These are phyloP conservation scores for Daldinia concentrica DNA, from an alignment of 495 filamentous ascomycete species.

Conservation along the genomic window DNA sequence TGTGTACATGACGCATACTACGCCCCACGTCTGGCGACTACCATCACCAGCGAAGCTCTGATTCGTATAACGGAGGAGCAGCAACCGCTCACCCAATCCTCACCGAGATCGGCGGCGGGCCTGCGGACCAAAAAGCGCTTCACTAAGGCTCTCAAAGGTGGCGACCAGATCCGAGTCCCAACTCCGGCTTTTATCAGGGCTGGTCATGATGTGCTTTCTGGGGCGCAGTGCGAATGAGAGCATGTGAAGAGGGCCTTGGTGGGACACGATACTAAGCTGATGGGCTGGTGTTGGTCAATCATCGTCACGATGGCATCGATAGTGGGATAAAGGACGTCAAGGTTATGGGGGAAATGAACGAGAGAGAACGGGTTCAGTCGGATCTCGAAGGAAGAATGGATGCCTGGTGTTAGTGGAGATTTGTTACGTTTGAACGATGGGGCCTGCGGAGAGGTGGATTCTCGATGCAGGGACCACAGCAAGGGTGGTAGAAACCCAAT, in stretches of 20 bases:
- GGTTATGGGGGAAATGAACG: neutral
- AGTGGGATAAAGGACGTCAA: slow-evolving; percentile 1
- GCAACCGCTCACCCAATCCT: neutral
- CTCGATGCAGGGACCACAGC: slow-evolving; percentile 6
- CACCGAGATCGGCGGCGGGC: slow-evolving; percentile 2
- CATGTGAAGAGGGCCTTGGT: slow-evolving; percentile 56
- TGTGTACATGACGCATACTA: slow-evolving; percentile 76
- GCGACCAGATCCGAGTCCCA: slow-evolving; percentile 68
- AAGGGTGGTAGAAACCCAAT: neutral
- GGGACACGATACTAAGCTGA: slow-evolving; percentile 60
- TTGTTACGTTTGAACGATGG: slow-evolving; percentile 6
- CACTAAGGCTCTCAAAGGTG: slow-evolving; percentile 69
- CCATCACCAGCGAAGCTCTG: neutral
- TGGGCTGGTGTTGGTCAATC: neutral
- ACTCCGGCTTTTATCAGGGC: slow-evolving; percentile 20
- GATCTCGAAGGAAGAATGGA: slow-evolving; percentile 2
- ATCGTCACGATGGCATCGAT: neutral
- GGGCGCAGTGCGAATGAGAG: slow-evolving; percentile 69
- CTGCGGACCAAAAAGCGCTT: slow-evolving; percentile 43
- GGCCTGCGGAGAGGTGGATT: slow-evolving; percentile 6
- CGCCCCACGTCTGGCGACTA: slow-evolving; percentile 60
- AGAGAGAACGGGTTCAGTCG: neutral
- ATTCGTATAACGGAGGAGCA: slow-evolving; percentile 1
- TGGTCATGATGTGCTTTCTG: slow-evolving; percentile 72
- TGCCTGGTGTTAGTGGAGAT: neutral